Conservation (phyloP, 176 grass and related monocot genomes). For the Puccinellia tenuiflora region DNA sequence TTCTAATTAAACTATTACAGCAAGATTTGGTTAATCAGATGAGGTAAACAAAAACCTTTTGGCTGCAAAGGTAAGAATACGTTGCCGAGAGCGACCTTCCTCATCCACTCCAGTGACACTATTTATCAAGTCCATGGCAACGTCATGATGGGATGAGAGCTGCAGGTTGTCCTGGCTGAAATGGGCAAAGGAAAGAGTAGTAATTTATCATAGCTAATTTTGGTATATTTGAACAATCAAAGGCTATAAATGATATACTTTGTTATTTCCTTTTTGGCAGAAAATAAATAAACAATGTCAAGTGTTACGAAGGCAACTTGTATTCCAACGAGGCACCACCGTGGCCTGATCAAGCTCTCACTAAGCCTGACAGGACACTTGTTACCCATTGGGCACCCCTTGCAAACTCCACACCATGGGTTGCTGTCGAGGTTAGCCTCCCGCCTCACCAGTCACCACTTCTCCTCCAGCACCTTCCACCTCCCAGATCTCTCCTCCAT, state of each 20-base stretch:
- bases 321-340: neutral
- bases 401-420: neutral
- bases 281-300: neutral
- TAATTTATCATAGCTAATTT: neutral
- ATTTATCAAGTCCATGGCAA: constrained; percentile 82
- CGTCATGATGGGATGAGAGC: constrained; percentile 48
- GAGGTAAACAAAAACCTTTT: constrained; percentile 44
- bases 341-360: neutral
- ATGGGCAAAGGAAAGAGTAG: neutral
- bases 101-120: constrained; percentile 75
- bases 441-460: neutral
- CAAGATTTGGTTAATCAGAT: neutral
- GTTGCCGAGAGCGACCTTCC: constrained; percentile 71
- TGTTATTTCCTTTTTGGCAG: neutral
- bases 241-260: neutral
- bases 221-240: neutral
- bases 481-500: neutral
- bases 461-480: neutral
- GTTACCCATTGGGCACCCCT: neutral
- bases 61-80: constrained; percentile 79
- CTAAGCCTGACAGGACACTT: neutral
- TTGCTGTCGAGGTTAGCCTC: neutral
- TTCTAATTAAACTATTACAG: neutral
- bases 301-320: neutral
- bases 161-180: constrained; percentile 41